Percentiles rank a stretch among this genome's conserved stretches.
These are phyloP conservation scores for Hypoxylon sp. DNA, from an alignment of 2,329 filamentous ascomycete genomes.

Conservation along the genomic window DNA sequence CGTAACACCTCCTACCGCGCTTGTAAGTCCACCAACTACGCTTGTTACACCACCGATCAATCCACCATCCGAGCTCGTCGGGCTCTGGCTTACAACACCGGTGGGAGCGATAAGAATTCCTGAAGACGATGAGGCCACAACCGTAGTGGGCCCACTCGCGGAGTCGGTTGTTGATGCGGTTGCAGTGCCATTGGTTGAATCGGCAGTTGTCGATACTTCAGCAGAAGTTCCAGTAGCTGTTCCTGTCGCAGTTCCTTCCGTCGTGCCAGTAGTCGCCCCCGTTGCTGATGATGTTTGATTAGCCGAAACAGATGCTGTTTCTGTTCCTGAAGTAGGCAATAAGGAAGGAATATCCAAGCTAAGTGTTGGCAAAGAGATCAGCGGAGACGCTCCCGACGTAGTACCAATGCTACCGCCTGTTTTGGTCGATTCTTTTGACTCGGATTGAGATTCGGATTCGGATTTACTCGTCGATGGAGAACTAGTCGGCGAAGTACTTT, in stretches of 20 bases:
- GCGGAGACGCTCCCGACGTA: constrained; percentile 31
- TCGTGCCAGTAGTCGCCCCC: constrained; percentile 22
- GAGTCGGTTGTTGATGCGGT: constrained; percentile 31
- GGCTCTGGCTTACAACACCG: constrained; percentile 47
- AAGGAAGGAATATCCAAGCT: constrained; percentile 39
- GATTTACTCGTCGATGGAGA: constrained; percentile 29
- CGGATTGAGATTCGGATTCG: constrained; percentile 19
- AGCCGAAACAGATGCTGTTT: constrained; percentile 19
- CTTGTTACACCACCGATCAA: constrained; percentile 44
- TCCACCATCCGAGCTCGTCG: constrained; percentile 43
- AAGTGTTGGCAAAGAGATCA: constrained; percentile 45
- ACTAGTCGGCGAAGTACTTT: constrained; percentile 25
- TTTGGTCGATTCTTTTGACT: constrained; percentile 18
- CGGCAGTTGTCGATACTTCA: constrained; percentile 22
- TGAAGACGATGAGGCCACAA: constrained; percentile 43
- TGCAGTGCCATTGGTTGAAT: constrained; percentile 15
- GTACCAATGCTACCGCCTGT: constrained; percentile 35
- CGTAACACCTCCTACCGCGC: constrained; percentile 30
- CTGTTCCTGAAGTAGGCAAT: constrained; percentile 17
- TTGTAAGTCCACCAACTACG: constrained; percentile 38
- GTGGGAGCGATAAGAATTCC: constrained; percentile 52
- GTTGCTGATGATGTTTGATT: constrained; percentile 10
- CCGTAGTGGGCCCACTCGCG: constrained; percentile 27
- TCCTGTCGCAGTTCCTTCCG: constrained; percentile 10
- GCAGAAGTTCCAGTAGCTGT: constrained; percentile 28